Evolutionary conservation across 352 stramenopile species (phyloP), one percentile per base, ranked within the genome.

Genomic region (Elongisporangium prolatum): DNA sequence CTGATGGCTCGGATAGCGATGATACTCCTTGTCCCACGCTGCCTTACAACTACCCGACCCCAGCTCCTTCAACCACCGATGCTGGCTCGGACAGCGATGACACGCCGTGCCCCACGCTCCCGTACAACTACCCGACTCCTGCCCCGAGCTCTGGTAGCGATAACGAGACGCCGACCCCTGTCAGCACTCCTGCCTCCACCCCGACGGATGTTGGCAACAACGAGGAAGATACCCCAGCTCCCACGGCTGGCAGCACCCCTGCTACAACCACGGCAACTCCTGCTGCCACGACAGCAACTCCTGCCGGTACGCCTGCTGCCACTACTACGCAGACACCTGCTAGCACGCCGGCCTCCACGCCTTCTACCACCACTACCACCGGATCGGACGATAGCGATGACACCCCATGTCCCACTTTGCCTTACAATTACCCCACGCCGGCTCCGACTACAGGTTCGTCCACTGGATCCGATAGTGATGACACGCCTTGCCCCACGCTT

Each of bases 51-150:
- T 61, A 61, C 53, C 7, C 21, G 2, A 56, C 56, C 1, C 10
- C n/a, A 6, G 25, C 48, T 21, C 38, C 56, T 10, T 25, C 48
- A 7, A 24, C 18, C 11, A 24, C 24, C 0, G 44, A 44, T 4
- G 47, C 20, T 13, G 55, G 47, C n/a, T 38, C 54, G 48, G 56
- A 52, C 7, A 55, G 61, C 17, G 55, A 67, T 44, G 63, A 71
- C 56, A 69, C 65, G 0, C 64, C 64, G 22, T 71, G 64, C 60
- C 64, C 68, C 2, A 67, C 68, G 9, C 49, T 75, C 1, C 18
- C 63, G 56, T 75, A 75, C 57, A 75, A 68, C 54, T 70, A 72
- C 55, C 54, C 48, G 24, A 48, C 61, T 17, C 48, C 48, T 5
- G 64, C 60, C 4, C 61, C 65, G 16, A 25, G 48, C 48, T 21